Percentiles rank a stretch among this genome's conserved stretches.
phyloP scores from a whole-genome alignment of 768 basidiomycete species.

The Kwoniella sp. region DNA sequence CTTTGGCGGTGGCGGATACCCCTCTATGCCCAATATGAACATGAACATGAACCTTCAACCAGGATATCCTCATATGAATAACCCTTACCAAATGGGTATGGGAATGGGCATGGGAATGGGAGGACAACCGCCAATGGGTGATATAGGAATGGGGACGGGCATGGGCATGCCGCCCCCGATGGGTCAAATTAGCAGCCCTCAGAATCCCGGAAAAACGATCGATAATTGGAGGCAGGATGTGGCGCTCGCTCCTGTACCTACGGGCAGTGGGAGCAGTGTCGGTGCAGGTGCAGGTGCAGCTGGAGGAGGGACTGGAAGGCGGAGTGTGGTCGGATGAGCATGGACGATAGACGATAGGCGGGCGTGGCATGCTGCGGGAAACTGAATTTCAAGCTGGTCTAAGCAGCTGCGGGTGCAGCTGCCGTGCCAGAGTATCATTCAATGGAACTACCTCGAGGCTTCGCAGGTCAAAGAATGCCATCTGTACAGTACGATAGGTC shows the following conservation, averaged over 20 bases:
- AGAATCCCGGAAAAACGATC: conserved; percentile 26
- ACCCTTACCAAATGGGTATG: conserved; percentile 6
- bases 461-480: too few species aligned
- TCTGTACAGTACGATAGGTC: too few species aligned
- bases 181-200: conserved; percentile 6
- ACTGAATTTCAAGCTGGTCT: too few species aligned
- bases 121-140: conserved; percentile 1
- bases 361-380: too few species aligned
- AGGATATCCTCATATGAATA: not conserved
- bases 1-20: not conserved
- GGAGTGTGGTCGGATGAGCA: not conserved
- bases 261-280: conserved; percentile 16
- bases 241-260: conserved; percentile 25
- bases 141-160: not conserved
- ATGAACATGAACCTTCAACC: not conserved
- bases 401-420: too few species aligned
- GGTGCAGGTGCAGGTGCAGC: not conserved
- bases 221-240: conserved; percentile 49
- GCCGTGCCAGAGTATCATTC: too few species aligned
- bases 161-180: conserved; percentile 2
- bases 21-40: not conserved
- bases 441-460: too few species aligned
- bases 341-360: too few species aligned
- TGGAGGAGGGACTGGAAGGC: not conserved
- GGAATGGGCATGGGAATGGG: not conserved